Conservation (phyloP, 805 yeast genomes). For the Saccharomycopsis sp. region DNA sequence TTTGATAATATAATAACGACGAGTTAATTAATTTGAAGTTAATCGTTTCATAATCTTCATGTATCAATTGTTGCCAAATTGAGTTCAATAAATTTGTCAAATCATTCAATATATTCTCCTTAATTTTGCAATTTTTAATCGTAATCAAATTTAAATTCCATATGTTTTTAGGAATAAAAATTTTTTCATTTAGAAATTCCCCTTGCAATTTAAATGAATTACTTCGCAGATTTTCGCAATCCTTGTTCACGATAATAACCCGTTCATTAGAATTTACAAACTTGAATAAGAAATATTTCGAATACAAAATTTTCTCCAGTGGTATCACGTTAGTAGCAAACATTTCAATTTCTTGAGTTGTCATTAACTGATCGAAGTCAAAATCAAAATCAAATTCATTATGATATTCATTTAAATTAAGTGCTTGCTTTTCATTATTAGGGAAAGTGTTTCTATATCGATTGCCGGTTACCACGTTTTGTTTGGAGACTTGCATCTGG, state of each 20-base stretch:
- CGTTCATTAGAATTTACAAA: constrained; percentile 12
- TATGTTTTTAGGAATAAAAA: constrained; percentile 13
- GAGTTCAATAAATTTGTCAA: constrained; percentile 8
- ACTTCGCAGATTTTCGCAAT: neutral
- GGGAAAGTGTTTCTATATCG: too few relatives aligned
- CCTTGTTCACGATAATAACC: neutral
- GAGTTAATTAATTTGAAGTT: constrained; percentile 7
- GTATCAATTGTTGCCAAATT: constrained; percentile 1
- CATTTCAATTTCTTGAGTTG: neutral
- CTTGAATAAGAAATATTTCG: constrained; percentile 18
- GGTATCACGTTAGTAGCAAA: constrained; percentile 8
- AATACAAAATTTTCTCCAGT: constrained; percentile 5
- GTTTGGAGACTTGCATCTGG: too few relatives aligned
- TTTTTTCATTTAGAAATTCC: constrained; percentile 10
- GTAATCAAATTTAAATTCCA: constrained; percentile 8
- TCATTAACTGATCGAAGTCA: neutral
- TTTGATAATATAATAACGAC: constrained; percentile 17
- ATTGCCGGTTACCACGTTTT: too few relatives aligned
- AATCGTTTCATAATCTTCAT: neutral
- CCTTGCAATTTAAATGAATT: constrained; percentile 9
- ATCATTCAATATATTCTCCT: constrained; percentile 18
- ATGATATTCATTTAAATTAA: too few relatives aligned
- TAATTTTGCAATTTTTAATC: constrained; percentile 14
- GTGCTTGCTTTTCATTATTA: too few relatives aligned
- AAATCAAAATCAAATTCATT: neutral